Conservation (phyloP, 148 eudicot genomes). For the Pharnaceum exiguum region DNA sequence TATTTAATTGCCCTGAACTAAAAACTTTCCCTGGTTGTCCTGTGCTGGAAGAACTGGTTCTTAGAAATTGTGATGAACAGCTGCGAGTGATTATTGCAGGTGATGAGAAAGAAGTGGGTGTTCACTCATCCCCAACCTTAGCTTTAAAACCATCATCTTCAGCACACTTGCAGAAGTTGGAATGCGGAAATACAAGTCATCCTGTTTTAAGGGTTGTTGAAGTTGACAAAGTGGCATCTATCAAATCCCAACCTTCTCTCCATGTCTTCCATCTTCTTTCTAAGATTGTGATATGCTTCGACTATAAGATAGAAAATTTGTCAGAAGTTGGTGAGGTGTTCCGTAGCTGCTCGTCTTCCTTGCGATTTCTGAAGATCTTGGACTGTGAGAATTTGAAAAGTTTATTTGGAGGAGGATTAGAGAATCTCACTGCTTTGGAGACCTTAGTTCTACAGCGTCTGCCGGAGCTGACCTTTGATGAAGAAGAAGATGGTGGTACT, state of each 20-base stretch:
- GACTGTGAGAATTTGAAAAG: not conserved
- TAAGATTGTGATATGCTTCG: conserved; percentile 3
- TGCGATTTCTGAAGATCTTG: not conserved
- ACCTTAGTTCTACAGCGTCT: not conserved
- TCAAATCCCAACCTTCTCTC: not conserved
- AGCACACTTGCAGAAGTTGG: too few species aligned
- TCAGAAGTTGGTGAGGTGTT: conserved; percentile 9
- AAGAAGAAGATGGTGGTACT: not conserved
- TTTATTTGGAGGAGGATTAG: conserved; percentile 11
- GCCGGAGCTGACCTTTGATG: not conserved
- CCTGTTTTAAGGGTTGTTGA: not conserved
- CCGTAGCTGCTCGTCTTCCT: conserved; percentile 6
- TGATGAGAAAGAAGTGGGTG: not conserved
- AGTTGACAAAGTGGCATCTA: conserved; percentile 3
- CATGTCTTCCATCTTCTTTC: conserved; percentile 6
- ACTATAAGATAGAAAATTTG: conserved; percentile 12
- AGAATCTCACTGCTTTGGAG: conserved; percentile 14
- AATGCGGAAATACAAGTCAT: not conserved
- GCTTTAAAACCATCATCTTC: not conserved
- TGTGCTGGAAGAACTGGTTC: not conserved
- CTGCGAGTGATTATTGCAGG: conserved; percentile 1
- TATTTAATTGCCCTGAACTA: conserved; percentile 7
- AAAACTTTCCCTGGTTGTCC: conserved; percentile 6
- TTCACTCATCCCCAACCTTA: not conserved
- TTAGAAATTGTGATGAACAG: not conserved